These are phyloP conservation scores for Spathaspora girioi DNA, from an alignment of 805 yeast genomes.

Conservation along the genomic window DNA sequence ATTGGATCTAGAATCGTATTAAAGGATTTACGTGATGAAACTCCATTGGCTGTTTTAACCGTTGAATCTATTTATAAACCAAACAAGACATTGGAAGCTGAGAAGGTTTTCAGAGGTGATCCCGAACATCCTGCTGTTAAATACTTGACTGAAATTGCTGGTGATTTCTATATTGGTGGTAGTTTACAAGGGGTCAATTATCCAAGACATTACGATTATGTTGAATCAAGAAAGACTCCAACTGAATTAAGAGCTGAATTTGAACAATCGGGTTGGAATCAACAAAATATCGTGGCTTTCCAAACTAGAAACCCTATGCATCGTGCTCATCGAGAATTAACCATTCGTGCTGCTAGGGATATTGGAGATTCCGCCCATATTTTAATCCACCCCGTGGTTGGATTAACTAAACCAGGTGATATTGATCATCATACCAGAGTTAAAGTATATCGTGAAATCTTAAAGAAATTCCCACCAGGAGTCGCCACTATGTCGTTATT, in stretches of 20 bases:
- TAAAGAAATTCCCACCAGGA: conserved; percentile 91
- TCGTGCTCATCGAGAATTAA: conserved; percentile 94
- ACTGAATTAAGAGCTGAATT: conserved; percentile 87
- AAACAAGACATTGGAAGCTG: conserved; percentile 75
- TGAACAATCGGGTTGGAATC: conserved; percentile 73
- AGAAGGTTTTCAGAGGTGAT: conserved; percentile 90
- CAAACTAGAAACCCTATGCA: conserved; percentile 99
- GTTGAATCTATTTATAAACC: conserved; percentile 78
- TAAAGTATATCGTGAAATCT: conserved; percentile 86
- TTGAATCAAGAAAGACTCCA: conserved; percentile 84
- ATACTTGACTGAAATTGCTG: conserved; percentile 69
- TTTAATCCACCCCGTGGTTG: conserved; percentile 94
- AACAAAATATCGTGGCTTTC: conserved; percentile 79
- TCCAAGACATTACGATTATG: conserved; percentile 88
- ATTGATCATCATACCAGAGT: conserved; percentile 97
- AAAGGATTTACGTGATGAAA: conserved; percentile 77
- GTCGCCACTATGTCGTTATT: conserved; percentile 84
- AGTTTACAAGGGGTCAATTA: conserved; percentile 75
- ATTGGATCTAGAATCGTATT: conserved; percentile 66
- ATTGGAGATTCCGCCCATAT: conserved; percentile 72
- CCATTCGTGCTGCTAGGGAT: conserved; percentile 95
- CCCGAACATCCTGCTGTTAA: conserved; percentile 93
- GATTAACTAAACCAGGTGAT: conserved; percentile 95
- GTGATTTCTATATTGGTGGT: conserved; percentile 88
- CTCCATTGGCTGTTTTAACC: conserved; percentile 77